Conservation (phyloP, 2,329 filamentous ascomycete species). For the Ilyonectria destructans region DNA sequence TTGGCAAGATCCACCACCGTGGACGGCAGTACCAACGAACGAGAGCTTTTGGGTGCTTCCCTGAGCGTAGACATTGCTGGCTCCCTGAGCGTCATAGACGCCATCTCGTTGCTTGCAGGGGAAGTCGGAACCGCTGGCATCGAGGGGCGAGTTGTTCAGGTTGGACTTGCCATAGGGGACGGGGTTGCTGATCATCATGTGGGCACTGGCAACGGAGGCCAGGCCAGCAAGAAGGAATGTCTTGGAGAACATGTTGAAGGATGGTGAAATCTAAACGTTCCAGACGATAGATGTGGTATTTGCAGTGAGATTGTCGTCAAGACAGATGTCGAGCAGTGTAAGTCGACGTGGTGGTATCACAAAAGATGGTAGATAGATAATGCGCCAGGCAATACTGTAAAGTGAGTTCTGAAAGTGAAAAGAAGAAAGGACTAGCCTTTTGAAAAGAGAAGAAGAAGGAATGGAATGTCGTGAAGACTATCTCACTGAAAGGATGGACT, state of each 20-base stretch:
- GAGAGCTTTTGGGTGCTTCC: constrained; percentile 64
- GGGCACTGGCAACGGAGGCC: constrained; percentile 75
- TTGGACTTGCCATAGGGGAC: constrained; percentile 68
- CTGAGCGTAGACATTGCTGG: constrained; percentile 71
- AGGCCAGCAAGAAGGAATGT: constrained; percentile 70
- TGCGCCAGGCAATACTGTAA: constrained; percentile 49
- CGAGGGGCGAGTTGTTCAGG: constrained; percentile 76
- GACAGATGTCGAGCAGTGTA: constrained; percentile 47
- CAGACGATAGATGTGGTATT: constrained; percentile 50
- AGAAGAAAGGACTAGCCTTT: constrained; percentile 50
- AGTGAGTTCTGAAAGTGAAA: constrained; percentile 40
- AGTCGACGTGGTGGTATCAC: constrained; percentile 39
- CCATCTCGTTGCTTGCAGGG: constrained; percentile 82
- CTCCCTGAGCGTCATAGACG: constrained; percentile 62
- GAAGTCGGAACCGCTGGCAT: constrained; percentile 75
- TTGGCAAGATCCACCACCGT: constrained; percentile 95
- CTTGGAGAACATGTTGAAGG: constrained; percentile 68
- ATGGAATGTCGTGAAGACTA: constrained; percentile 50
- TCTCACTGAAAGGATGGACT: constrained; percentile 50
- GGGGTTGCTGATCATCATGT: constrained; percentile 83
- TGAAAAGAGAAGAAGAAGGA: constrained; percentile 45
- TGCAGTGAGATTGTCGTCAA: constrained; percentile 48
- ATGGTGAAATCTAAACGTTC: constrained; percentile 49
- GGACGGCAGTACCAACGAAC: constrained; percentile 82
- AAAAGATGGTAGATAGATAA: constrained; percentile 46